Conservation (phyloP, 1,284 basidiomycete genomes). For the Pascua sp. region DNA sequence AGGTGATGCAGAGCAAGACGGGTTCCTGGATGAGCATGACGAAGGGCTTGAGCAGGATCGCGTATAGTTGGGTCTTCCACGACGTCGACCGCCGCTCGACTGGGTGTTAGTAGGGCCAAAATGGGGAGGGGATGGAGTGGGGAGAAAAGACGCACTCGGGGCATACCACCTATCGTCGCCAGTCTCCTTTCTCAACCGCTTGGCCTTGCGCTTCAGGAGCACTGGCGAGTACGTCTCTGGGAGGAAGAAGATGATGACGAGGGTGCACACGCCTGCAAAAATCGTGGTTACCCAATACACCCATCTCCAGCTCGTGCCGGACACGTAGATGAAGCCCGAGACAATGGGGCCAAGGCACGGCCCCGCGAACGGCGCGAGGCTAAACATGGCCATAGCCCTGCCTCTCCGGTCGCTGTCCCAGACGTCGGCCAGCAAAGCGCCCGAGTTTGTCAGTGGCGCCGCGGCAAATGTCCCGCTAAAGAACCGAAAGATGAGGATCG, state of each 20-base stretch:
- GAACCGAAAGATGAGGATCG: slow-evolving; percentile 66
- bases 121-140: neutral
- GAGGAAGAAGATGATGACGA: slow-evolving; percentile 60
- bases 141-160: slow-evolving; percentile 37
- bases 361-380: slow-evolving; percentile 69
- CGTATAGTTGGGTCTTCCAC: slow-evolving; percentile 47
- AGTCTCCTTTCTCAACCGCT: slow-evolving; percentile 57
- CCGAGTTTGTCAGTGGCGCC: slow-evolving; percentile 52
- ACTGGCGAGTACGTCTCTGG: slow-evolving; percentile 66
- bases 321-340: slow-evolving; percentile 57
- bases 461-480: slow-evolving; percentile 61
- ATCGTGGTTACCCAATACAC: slow-evolving; percentile 68
- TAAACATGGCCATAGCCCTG: slow-evolving; percentile 65
- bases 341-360: slow-evolving; percentile 61
- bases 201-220: slow-evolving; percentile 57
- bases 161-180: slow-evolving; percentile 63
- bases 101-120: neutral
- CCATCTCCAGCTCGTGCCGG: slow-evolving; percentile 50
- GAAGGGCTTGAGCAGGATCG: slow-evolving; percentile 60
- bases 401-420: slow-evolving; percentile 69
- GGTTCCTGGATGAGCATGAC: slow-evolving; percentile 68
- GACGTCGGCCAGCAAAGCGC: slow-evolving; percentile 56
- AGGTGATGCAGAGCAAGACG: slow-evolving; percentile 67
- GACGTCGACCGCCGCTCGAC: slow-evolving; percentile 17
- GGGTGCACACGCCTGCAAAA: slow-evolving; percentile 53